These are phyloP conservation scores for Mortierella claussenii DNA, from an alignment of 192 early-diverging fungal species.

Conservation along the genomic window DNA sequence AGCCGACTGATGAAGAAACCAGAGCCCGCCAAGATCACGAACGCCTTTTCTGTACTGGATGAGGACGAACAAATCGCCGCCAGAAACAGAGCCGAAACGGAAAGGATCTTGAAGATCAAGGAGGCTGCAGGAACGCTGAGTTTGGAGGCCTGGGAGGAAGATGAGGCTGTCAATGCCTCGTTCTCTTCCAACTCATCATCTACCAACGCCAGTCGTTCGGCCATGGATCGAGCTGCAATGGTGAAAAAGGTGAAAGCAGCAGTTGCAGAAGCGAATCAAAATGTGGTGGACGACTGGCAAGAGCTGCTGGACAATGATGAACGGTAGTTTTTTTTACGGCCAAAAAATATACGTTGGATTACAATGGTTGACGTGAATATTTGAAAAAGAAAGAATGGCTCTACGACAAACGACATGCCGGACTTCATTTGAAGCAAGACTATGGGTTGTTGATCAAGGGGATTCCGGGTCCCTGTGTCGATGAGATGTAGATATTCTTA, in stretches of 20 bases:
- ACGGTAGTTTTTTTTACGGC: not conserved
- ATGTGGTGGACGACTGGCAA: slow-evolving; percentile 50
- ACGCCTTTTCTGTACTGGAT: slow-evolving; percentile 38
- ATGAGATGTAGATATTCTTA: slow-evolving; percentile 70
- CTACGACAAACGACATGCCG: too few species aligned
- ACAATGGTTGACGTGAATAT: not conserved
- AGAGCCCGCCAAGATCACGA: slow-evolving; percentile 19
- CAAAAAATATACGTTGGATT: too few species aligned
- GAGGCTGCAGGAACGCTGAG: slow-evolving; percentile 45
- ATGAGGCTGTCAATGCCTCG: not conserved
- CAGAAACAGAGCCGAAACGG: slow-evolving; percentile 30
- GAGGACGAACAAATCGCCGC: slow-evolving; percentile 38
- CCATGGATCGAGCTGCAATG: not conserved
- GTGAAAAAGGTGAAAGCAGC: slow-evolving; percentile 4
- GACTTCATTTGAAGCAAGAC: too few species aligned
- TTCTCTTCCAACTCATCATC: not conserved
- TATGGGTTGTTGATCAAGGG: slow-evolving; percentile 63
- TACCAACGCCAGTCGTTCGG: not conserved
- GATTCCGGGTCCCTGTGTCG: slow-evolving; percentile 76
- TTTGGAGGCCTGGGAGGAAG: slow-evolving; percentile 43
- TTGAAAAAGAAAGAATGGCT: not conserved
- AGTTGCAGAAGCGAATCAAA: slow-evolving; percentile 23
- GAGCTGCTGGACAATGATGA: slow-evolving; percentile 42
- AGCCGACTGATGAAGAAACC: slow-evolving; percentile 14
- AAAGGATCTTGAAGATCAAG: slow-evolving; percentile 32